phyloP scores from a whole-genome alignment of 2,329 filamentous ascomycete species.

The Pseudogymnoascus destructans region DNA sequence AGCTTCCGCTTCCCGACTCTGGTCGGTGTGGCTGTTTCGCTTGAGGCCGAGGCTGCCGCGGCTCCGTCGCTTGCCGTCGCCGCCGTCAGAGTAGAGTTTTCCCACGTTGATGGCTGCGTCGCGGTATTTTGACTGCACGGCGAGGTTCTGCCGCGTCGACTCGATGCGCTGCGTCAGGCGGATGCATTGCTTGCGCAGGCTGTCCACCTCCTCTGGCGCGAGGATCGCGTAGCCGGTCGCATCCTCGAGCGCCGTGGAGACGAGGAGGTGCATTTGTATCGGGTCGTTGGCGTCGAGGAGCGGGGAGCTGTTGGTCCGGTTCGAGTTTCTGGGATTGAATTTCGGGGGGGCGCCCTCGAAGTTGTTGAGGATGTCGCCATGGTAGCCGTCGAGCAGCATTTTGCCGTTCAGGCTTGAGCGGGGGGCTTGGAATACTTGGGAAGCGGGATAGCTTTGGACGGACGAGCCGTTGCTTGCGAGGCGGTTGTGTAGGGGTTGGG shows the following conservation, averaged over 20 bases:
- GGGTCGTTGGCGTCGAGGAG: conserved; percentile 53
- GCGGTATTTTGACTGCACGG: conserved; percentile 83
- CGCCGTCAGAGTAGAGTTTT: conserved; percentile 56
- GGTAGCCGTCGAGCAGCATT: conserved; percentile 46
- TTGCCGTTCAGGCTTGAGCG: conserved; percentile 28
- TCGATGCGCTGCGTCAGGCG: conserved; percentile 65
- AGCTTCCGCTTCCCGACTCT: conserved; percentile 46
- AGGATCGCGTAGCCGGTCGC: conserved; percentile 75
- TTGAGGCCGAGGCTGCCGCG: conserved; percentile 36
- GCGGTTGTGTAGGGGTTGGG: neutral
- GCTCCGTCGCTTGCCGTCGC: conserved; percentile 36
- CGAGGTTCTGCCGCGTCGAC: conserved; percentile 67
- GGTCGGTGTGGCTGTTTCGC: conserved; percentile 28
- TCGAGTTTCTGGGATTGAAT: conserved; percentile 45
- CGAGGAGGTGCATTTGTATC: conserved; percentile 80
- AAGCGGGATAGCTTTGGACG: neutral
- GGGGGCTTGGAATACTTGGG: neutral
- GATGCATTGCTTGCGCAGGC: conserved; percentile 74
- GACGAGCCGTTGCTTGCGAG: neutral
- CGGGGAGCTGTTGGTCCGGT: conserved; percentile 40
- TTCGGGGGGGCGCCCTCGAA: conserved; percentile 41
- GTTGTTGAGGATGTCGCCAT: conserved; percentile 39
- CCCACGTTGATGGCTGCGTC: conserved; percentile 84
- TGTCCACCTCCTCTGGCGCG: conserved; percentile 82
- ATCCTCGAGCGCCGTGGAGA: conserved; percentile 85